Evolutionary conservation across 1,139 yeast species (phyloP).

Genomic region (Kurtzmaniella quercitrusa): DNA sequence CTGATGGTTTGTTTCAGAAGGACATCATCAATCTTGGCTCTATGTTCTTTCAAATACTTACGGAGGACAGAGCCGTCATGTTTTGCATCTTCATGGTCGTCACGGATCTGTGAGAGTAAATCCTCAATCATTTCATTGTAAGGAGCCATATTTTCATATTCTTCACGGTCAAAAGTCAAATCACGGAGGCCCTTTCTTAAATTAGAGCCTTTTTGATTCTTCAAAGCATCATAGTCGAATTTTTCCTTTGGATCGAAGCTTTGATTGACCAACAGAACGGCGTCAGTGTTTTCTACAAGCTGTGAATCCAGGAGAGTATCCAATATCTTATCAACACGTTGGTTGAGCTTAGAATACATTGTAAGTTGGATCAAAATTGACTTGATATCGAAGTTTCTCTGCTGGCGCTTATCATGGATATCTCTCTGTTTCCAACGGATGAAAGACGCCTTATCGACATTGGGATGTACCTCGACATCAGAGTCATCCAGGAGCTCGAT

Average conservation of each 20-base stretch:
- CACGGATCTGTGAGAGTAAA: slow-evolving; percentile 65
- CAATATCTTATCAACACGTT: slow-evolving; percentile 64
- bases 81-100: slow-evolving; percentile 52
- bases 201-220: slow-evolving; percentile 30
- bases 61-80: slow-evolving; percentile 38
- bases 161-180: slow-evolving; percentile 40
- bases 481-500: slow-evolving; percentile 94
- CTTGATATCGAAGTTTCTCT: slow-evolving; percentile 71
- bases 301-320: slow-evolving; percentile 34
- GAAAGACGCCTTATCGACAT: slow-evolving; percentile 90
- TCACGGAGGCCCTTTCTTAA: slow-evolving; percentile 44
- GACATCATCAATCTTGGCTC: slow-evolving; percentile 64
- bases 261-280: slow-evolving; percentile 40
- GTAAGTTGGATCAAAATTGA: slow-evolving; percentile 66
- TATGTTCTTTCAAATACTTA: slow-evolving; percentile 51
- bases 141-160: slow-evolving; percentile 67
- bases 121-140: slow-evolving; percentile 94
- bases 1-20: slow-evolving; percentile 56
- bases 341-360: slow-evolving; percentile 74
- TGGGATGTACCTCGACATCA: slow-evolving; percentile 95
- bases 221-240: slow-evolving; percentile 37
- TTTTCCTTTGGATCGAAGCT: slow-evolving; percentile 59
- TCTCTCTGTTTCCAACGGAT: slow-evolving; percentile 97
- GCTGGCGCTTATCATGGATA: slow-evolving; percentile 87
- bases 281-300: slow-evolving; percentile 32